phyloP scores from a whole-genome alignment of 805 yeast genomes.

The Saturnispora ahearnii region DNA sequence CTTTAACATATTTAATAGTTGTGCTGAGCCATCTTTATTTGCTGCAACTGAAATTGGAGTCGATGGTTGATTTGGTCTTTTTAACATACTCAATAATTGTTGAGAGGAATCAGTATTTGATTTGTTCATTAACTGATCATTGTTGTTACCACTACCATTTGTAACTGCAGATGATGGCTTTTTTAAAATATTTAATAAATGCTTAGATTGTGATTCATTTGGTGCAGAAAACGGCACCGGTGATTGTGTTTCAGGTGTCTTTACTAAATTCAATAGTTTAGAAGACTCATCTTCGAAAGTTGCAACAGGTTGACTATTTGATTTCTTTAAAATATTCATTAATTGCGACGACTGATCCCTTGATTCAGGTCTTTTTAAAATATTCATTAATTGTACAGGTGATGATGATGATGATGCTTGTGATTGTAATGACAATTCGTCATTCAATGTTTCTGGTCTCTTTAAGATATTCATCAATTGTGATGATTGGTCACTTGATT shows the following conservation, averaged over 20 bases:
- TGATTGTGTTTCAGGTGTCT: background rate
- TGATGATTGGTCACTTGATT: background rate
- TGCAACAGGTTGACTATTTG: background rate
- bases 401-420: slow-evolving; percentile 1
- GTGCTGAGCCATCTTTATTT: background rate
- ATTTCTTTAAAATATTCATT: slow-evolving; percentile 5
- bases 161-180: background rate
- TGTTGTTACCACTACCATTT: background rate
- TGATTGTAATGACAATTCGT: background rate
- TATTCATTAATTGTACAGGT: background rate
- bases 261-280: slow-evolving; percentile 3
- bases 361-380: background rate
- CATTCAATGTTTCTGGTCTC: background rate
- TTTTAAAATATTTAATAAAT: background rate
- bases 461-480: slow-evolving; percentile 6
- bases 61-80: background rate
- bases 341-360: background rate
- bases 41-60: background rate
- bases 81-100: slow-evolving; percentile 1
- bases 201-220: background rate
- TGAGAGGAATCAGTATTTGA: background rate
- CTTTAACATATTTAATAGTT: slow-evolving; percentile 6
- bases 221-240: background rate
- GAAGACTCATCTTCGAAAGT: background rate
- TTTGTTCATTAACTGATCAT: background rate